These are phyloP conservation scores for Eucalyptus cloeziana DNA, from an alignment of 345 rosid genomes.

Conservation along the genomic window DNA sequence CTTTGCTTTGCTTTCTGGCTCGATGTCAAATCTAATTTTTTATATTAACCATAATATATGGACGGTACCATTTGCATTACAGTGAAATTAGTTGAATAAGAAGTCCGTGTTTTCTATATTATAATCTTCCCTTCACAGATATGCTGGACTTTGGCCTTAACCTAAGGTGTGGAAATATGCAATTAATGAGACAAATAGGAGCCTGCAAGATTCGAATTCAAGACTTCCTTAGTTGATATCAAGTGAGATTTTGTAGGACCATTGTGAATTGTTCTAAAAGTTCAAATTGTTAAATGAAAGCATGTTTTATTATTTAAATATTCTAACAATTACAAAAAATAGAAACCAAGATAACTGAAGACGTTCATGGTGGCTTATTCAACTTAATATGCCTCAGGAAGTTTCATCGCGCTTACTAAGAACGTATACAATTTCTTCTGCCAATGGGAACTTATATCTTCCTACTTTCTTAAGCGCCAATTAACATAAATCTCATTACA, in stretches of 20 bases:
- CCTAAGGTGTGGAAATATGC: too few species aligned
- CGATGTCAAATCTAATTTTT: neutral
- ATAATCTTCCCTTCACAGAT: neutral
- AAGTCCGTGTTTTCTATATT: neutral
- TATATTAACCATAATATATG: neutral
- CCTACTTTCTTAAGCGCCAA: neutral
- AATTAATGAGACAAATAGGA: too few species aligned
- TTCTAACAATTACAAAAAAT: neutral
- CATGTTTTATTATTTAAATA: too few species aligned
- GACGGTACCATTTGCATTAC: neutral
- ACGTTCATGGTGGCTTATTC: neutral
- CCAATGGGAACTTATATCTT: neutral
- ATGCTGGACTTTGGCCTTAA: too few species aligned
- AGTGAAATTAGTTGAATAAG: neutral
- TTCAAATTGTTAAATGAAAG: too few species aligned
- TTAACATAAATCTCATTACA: neutral
- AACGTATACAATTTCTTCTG: neutral
- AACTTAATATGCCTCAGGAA: neutral
- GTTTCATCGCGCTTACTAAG: neutral
- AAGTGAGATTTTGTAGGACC: accelerated
- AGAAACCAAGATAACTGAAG: neutral
- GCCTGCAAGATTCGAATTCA: too few species aligned
- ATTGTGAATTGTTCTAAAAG: accelerated
- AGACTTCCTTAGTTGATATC: too few species aligned
- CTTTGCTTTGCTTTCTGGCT: neutral